Evolutionary conservation across 139 green algal species (phyloP), one percentile per base, ranked within the genome.

Genomic region (Auxenochlorella pyrenoidosa): DNA sequence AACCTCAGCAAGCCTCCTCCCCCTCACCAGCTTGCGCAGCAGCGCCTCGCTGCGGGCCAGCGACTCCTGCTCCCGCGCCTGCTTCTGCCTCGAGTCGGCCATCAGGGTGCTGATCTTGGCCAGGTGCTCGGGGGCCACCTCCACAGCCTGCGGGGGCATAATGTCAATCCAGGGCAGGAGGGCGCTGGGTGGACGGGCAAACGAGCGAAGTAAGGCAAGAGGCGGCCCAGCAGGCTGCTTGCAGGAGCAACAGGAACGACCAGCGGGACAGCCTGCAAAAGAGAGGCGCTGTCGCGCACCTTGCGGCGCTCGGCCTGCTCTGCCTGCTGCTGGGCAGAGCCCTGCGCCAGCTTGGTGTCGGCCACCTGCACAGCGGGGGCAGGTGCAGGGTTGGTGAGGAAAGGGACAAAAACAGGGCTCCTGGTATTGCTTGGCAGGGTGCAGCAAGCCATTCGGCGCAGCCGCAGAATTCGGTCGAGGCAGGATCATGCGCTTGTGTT

Each of bases 41-140:
- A 86, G 51, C 60, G 40, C 40, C 41, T 86, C 82, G 66, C 66
- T 79, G 43, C 66, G 65, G 82, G 82, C 82, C 82, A 86, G 82
- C 66, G 78, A 70, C 66, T 78, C 82, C 44, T 36, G 28, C 66
- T 86, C 82, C 66, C 43, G 32, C 2, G 82, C 82, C 66, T 70
- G 66, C 44, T 79, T 78, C 15, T 22, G 5, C 82, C 79, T 47
- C 32, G 77, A 86, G 41, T 44, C n/a, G 43, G 22, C n/a, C 82
- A 70, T 65, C 82, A 79, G 66, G 32, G 24, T 12, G 3, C 66
- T 34, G 36, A 86, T 86, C 66, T 79, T 78, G 32, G 28, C 32
- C 82, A 79, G 32, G 66, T 79, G 78, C n/a, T 40, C 77, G 26
- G 30, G 32, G 30, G 47, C 51, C 19, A 68, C 54, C 51, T 68